Evolutionary conservation across 495 filamentous ascomycete genomes (phyloP).

Genomic region (Penicillium paxilli): DNA sequence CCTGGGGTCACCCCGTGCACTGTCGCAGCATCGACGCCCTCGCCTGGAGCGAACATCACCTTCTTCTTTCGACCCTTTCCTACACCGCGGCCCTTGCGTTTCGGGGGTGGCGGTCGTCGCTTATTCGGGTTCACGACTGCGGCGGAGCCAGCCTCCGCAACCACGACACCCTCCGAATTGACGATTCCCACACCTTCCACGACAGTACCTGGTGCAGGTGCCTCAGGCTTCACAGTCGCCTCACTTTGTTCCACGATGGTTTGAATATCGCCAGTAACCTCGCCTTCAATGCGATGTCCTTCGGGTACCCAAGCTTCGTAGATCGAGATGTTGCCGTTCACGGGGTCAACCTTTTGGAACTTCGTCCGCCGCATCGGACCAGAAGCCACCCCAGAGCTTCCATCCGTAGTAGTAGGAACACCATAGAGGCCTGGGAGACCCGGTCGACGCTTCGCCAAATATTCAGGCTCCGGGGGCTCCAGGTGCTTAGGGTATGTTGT

Average conservation of each 20-base stretch:
- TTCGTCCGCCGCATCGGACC: slow-evolving; percentile 68
- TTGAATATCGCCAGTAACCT: slow-evolving; percentile 62
- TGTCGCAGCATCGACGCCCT: slow-evolving; percentile 36
- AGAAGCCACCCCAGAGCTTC: slow-evolving; percentile 36
- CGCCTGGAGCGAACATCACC: slow-evolving; percentile 51
- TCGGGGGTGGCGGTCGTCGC: slow-evolving; percentile 71
- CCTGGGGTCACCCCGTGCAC: slow-evolving; percentile 35
- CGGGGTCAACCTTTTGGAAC: slow-evolving; percentile 72
- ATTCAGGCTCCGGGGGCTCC: slow-evolving; percentile 74
- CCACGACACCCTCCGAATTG: slow-evolving; percentile 61
- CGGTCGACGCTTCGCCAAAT: slow-evolving; percentile 83
- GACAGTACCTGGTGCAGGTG: slow-evolving; percentile 56
- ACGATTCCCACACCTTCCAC: slow-evolving; percentile 63
- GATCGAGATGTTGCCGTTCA: slow-evolving; percentile 71
- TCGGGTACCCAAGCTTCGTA: slow-evolving; percentile 80
- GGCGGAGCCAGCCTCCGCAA: slow-evolving; percentile 50
- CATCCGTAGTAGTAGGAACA: slow-evolving; percentile 44
- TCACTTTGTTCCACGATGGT: slow-evolving; percentile 30
- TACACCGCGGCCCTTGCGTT: slow-evolving; percentile 69
- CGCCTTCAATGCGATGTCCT: slow-evolving; percentile 78
- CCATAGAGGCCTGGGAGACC: slow-evolving; percentile 62
- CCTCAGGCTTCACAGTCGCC: slow-evolving; percentile 42
- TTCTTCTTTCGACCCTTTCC: slow-evolving; percentile 71
- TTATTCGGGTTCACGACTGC: slow-evolving; percentile 47
- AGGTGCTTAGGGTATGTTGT: slow-evolving; percentile 72